Conservation (phyloP, 106 monocot genomes). For the Posidonia australis region DNA sequence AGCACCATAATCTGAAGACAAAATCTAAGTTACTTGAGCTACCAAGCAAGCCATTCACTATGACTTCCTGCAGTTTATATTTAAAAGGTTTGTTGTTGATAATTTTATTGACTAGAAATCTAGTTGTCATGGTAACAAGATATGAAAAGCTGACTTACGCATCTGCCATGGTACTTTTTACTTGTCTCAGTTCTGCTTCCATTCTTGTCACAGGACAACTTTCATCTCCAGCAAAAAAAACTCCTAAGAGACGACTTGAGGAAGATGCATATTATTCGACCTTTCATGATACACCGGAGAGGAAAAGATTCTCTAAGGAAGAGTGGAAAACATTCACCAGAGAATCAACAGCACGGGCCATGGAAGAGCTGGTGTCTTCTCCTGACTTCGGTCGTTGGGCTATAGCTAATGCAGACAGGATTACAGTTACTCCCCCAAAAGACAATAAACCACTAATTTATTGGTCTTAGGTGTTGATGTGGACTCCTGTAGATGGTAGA, state of each 20-base stretch:
- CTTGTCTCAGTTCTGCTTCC: background rate
- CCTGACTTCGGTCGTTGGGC: conserved; percentile 75
- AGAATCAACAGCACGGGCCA: conserved; percentile 54
- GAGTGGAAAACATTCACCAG: conserved; percentile 69
- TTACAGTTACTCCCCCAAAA: conserved; percentile 41
- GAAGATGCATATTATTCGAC: conserved; percentile 45
- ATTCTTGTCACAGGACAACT: conserved; percentile 1
- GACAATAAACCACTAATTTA: background rate
- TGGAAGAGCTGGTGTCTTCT: conserved; percentile 64
- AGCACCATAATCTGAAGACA: conserved; percentile 8
- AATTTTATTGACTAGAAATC: too few relatives aligned
- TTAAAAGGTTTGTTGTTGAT: conserved; percentile 26
- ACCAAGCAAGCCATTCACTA: conserved; percentile 6
- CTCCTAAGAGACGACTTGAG: conserved; percentile 6
- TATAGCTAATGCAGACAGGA: conserved; percentile 48
- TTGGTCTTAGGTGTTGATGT: too few relatives aligned
- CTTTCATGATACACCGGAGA: conserved; percentile 65
- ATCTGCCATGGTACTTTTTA: too few relatives aligned
- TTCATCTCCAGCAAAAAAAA: conserved; percentile 27
- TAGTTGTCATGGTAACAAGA: too few relatives aligned
- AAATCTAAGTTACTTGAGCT: background rate
- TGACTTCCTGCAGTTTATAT: conserved; percentile 19
- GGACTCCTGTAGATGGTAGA: too few relatives aligned
- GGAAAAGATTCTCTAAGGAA: conserved; percentile 58
- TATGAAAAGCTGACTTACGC: too few relatives aligned